Base-by-base conservation (phyloP, 2,329 filamentous ascomycete genomes). In the Didymella segeticola region DNA sequence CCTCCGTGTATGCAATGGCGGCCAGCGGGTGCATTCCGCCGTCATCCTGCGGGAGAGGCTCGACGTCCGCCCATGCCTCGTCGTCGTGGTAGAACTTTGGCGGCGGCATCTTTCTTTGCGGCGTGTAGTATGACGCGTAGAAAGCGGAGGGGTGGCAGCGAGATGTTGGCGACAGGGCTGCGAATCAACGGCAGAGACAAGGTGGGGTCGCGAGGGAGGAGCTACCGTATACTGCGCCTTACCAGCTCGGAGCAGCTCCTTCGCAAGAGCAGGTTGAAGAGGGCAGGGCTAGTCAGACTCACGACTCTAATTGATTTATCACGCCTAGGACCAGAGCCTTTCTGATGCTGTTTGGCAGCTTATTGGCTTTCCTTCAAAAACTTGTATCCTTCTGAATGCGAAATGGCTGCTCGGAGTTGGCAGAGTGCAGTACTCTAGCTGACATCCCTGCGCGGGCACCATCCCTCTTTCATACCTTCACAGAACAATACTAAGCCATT, bases 1-100 rank as follows among this genome's bases (percentile, higher is more conserved):
- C 89, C 26, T 91, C 87, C 2, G 89, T 86, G 76, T 99, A 99
- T 53, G 93, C 88, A 75, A 99, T 99, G 54, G 88, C 86, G n/a
- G 93, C 93, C 53, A 99, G 84, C 23, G 93, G 91, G 63, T 88
- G 77, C 54, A 76, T 71, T 26, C 82, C 89, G 55, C 91, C 90
- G 77, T 97, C 93, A 69, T 91, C 84, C 66, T 95, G 87, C 4
- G 90, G 87, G 50, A 98, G 89, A 17, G 93, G 93, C 46, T 86
- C 80, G 45, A 97, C 82, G 77, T 96, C 91, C 62, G 90, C 86
- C 93, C 92, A 98, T 58, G 82, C 83, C 1, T 90, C 87, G 73
- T 93, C 87, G 57, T 82, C 80, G 45, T 83, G 81, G 73, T 90
- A 89, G 66, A 72, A 70, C 56, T 58, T 69, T 12, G 51, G 51